These are phyloP conservation scores for Glycine tomentella DNA, from an alignment of 306 rosid genomes.

Conservation along the genomic window DNA sequence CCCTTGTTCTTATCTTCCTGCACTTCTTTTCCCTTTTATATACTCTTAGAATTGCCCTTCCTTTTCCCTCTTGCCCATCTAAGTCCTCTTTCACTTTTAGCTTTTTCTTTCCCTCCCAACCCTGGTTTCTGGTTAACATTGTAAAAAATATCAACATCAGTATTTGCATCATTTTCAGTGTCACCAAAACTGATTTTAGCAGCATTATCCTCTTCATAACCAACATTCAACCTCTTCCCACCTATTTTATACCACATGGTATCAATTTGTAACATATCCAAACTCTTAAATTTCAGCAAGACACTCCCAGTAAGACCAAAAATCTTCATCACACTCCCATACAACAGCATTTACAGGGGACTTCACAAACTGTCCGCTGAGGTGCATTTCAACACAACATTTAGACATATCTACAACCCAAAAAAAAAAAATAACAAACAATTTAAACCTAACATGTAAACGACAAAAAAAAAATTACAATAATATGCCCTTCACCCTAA, in stretches of 20 bases:
- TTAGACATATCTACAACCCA: not conserved
- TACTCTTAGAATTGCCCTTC: not conserved
- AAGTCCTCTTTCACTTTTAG: not conserved
- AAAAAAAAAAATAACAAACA: no score
- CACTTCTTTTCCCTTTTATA: not conserved
- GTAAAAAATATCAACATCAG: not conserved
- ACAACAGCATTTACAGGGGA: not conserved
- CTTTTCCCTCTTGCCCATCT: no score
- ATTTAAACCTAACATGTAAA: not conserved
- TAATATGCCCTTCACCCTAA: not conserved
- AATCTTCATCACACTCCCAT: not conserved
- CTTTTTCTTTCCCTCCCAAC: not conserved
- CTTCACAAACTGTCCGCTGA: not conserved
- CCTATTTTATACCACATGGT: not conserved
- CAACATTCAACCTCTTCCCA: not conserved
- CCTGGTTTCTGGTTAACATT: not conserved
- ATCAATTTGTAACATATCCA: not conserved
- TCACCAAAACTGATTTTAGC: not conserved
- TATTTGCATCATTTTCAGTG: not conserved
- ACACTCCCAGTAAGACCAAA: not conserved
- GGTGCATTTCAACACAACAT: not conserved
- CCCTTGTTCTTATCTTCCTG: not conserved
- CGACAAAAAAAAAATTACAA: not conserved
- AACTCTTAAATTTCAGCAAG: not conserved
- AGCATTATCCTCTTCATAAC: not conserved